Conservation (phyloP, 768 basidiomycete species). For the Rhizopogon rudus region DNA sequence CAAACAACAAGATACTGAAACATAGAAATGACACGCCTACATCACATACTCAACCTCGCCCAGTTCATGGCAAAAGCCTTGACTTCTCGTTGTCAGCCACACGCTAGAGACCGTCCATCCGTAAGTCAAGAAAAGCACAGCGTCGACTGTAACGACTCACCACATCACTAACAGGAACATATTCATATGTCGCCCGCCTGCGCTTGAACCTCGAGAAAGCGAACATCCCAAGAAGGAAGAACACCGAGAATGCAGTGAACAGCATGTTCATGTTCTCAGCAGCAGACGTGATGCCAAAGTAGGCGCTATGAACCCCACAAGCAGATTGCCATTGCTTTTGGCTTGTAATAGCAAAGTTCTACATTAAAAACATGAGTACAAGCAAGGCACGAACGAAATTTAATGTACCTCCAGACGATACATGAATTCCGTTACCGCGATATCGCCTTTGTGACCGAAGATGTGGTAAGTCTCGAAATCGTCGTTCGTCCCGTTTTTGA, state of each 20-base stretch:
- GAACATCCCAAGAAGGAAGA: constrained; percentile 10
- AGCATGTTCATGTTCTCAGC: constrained; percentile 1
- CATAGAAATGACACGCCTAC: neutral
- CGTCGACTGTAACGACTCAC: constrained; percentile 4
- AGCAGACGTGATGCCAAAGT: constrained; percentile 8
- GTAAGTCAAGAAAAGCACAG: neutral
- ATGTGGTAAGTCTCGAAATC: constrained; percentile 61
- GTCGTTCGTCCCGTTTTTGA: constrained; percentile 70
- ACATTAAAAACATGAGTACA: neutral
- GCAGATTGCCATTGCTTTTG: constrained; percentile 36
- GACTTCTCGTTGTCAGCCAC: constrained; percentile 18
- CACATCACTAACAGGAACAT: constrained; percentile 4
- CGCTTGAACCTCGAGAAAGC: constrained; percentile 10
- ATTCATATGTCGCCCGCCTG: constrained; percentile 8
- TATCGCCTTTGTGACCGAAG: constrained; percentile 66
- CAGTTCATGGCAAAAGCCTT: constrained; percentile 17
- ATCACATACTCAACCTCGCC: neutral
- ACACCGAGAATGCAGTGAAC: constrained; percentile 3
- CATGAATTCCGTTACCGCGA: constrained; percentile 79
- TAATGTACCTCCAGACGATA: constrained; percentile 68
- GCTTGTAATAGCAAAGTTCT: constrained; percentile 33
- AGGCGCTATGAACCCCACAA: constrained; percentile 28
- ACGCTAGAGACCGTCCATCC: neutral
- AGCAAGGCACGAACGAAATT: neutral
- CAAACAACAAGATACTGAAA: neutral